These are phyloP conservation scores for Cytospora piceae DNA, from an alignment of 2,329 filamentous ascomycete genomes.

Conservation along the genomic window DNA sequence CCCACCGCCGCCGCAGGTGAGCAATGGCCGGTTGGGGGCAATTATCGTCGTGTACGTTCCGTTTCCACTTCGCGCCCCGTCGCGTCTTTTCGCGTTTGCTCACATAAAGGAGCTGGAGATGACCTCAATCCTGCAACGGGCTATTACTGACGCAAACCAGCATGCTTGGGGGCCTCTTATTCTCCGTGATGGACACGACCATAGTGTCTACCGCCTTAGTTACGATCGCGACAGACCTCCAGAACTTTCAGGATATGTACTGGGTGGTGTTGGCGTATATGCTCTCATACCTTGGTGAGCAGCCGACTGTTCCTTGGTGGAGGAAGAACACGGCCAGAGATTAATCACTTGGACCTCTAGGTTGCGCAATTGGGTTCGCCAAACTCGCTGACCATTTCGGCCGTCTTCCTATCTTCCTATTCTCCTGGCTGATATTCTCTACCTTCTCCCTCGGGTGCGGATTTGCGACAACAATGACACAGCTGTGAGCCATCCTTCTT, in stretches of 20 bases:
- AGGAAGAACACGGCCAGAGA: not conserved
- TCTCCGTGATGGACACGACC: constrained; percentile 61
- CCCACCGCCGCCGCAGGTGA: constrained; percentile 10
- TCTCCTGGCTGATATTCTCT: constrained; percentile 59
- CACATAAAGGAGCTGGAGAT: not conserved
- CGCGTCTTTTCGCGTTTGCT: not conserved
- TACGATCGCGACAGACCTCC: constrained; percentile 57
- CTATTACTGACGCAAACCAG: constrained; percentile 38
- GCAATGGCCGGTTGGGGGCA: constrained; percentile 16
- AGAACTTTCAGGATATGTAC: constrained; percentile 54
- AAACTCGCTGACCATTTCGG: constrained; percentile 64
- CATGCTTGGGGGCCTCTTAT: constrained; percentile 56
- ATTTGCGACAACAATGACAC: constrained; percentile 52
- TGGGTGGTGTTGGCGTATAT: constrained; percentile 62
- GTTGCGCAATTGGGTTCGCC: constrained; percentile 61
- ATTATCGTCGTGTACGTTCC: constrained; percentile 27
- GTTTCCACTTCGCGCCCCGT: no score
- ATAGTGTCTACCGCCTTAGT: constrained; percentile 62
- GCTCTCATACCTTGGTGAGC: constrained; percentile 58
- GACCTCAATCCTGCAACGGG: not conserved
- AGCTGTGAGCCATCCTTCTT: constrained; percentile 47
- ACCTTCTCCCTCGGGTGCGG: constrained; percentile 59
- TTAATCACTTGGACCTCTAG: constrained; percentile 36
- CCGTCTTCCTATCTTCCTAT: constrained; percentile 52
- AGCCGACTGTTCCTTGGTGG: no score